Evolutionary conservation across 2,329 filamentous ascomycete species (phyloP).

Genomic region (Microsporum audouinii): DNA sequence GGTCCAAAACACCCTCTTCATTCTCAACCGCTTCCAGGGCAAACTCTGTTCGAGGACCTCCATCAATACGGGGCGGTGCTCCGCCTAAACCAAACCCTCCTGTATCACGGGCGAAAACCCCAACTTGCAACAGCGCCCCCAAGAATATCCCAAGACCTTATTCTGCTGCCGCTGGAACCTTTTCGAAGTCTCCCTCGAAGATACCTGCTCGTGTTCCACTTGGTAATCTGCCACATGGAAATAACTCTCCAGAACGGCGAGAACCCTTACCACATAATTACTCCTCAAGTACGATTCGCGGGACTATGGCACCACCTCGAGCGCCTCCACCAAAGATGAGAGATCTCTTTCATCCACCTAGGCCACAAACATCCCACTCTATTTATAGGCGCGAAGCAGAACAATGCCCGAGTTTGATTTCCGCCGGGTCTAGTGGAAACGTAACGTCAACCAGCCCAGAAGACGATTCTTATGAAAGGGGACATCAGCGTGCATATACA

Average conservation of each 20-base stretch:
- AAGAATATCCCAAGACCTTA: not conserved
- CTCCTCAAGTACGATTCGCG: conserved; percentile 34
- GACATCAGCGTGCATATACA: conserved; percentile 37
- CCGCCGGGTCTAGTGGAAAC: conserved; percentile 39
- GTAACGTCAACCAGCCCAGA: conserved; percentile 51
- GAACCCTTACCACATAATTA: conserved; percentile 35
- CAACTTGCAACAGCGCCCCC: conserved; percentile 23
- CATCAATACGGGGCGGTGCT: conserved; percentile 25
- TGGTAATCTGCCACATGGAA: conserved; percentile 39
- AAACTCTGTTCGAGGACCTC: conserved; percentile 20
- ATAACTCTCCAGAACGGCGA: conserved; percentile 70
- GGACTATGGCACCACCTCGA: conserved; percentile 44
- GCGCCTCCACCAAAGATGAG: conserved; percentile 88
- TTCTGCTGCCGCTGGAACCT: conserved; percentile 4
- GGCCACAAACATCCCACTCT: conserved; percentile 24
- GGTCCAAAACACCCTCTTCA: conserved; percentile 37
- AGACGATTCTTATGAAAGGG: conserved; percentile 68
- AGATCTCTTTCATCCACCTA: conserved; percentile 54
- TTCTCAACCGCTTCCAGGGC: conserved; percentile 22
- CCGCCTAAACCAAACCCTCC: conserved; percentile 32
- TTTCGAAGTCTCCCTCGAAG: conserved; percentile 36
- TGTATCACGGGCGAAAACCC: conserved; percentile 35
- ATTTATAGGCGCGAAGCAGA: conserved; percentile 9
- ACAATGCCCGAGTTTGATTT: not conserved
- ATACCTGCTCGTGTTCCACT: conserved; percentile 39